phyloP scores from a whole-genome alignment of 2,329 filamentous ascomycete species.

The Epicoccum sorghinum region DNA sequence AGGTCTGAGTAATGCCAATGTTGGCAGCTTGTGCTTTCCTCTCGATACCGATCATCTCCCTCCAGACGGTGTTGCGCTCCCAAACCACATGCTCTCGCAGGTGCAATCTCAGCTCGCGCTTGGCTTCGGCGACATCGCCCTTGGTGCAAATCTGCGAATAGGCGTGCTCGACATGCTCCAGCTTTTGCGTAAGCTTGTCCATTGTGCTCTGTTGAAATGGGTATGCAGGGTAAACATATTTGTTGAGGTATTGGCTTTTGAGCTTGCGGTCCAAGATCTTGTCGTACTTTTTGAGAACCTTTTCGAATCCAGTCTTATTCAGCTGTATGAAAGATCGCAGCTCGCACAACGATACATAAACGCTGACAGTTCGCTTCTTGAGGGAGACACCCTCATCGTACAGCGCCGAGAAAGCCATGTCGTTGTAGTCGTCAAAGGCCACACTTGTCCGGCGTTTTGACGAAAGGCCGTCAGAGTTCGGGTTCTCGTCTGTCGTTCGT shows the following conservation, averaged over 20 bases:
- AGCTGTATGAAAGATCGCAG: slow-evolving; percentile 95
- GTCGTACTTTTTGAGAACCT: slow-evolving; percentile 98
- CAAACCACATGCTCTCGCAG: slow-evolving; percentile 96
- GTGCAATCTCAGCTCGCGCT: slow-evolving; percentile 85
- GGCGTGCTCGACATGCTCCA: slow-evolving; percentile 74
- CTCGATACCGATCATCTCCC: slow-evolving; percentile 98
- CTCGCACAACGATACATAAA: slow-evolving; percentile 93
- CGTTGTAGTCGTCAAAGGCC: slow-evolving; percentile 77
- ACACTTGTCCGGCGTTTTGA: slow-evolving; percentile 66
- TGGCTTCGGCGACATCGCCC: slow-evolving; percentile 77
- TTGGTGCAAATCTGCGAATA: slow-evolving; percentile 84
- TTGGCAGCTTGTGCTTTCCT: slow-evolving; percentile 93
- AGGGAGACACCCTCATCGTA: slow-evolving; percentile 79
- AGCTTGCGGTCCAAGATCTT: slow-evolving; percentile 88
- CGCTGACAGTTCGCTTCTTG: slow-evolving; percentile 85
- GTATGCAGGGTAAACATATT: slow-evolving; percentile 76
- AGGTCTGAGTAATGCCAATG: slow-evolving; percentile 76
- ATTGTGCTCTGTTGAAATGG: slow-evolving; percentile 80
- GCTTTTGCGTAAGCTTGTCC: slow-evolving; percentile 71
- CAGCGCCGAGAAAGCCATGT: slow-evolving; percentile 72
- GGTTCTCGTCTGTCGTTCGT: slow-evolving; percentile 54
- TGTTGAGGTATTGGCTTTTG: slow-evolving; percentile 75
- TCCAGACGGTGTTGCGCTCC: slow-evolving; percentile 98
- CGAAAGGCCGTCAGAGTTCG: slow-evolving; percentile 66
- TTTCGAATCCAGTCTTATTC: slow-evolving; percentile 94